Conservation (phyloP, 805 yeast species). For the Metschnikowia cubensis region DNA sequence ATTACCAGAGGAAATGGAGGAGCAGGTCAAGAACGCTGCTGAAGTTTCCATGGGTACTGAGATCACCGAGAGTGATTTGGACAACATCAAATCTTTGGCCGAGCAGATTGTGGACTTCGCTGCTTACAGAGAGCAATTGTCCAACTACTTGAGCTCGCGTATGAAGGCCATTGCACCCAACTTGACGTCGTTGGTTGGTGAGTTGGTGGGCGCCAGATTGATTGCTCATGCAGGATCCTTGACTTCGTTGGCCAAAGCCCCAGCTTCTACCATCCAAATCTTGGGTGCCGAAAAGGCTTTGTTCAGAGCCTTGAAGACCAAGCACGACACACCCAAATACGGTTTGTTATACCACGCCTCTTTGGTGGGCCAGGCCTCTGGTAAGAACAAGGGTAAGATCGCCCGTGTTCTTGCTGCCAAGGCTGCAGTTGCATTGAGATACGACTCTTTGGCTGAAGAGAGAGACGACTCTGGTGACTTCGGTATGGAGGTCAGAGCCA, state of each 20-base stretch:
- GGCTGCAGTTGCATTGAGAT: conserved; percentile 95
- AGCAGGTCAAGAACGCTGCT: conserved; percentile 85
- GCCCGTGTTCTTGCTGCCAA: conserved; percentile 98
- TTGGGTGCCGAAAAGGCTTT: conserved; percentile 97
- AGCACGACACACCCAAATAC: conserved; percentile 95
- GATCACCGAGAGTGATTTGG: conserved; percentile 85
- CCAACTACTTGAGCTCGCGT: conserved; percentile 85
- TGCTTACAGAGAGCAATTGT: conserved; percentile 92
- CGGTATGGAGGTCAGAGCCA: conserved; percentile 86
- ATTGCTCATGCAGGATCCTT: conserved; percentile 98
- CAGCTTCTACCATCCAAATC: conserved; percentile 98
- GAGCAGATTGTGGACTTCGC: conserved; percentile 95
- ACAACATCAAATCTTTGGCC: conserved; percentile 85
- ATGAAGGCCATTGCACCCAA: conserved; percentile 99
- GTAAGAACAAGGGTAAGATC: conserved; percentile 97
- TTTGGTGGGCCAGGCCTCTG: conserved; percentile 87
- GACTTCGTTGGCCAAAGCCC: conserved; percentile 94
- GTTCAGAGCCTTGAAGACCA: conserved; percentile 93
- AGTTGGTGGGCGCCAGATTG: conserved; percentile 97
- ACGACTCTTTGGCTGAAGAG: conserved; percentile 95
- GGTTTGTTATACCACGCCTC: conserved; percentile 95
- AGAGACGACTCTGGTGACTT: conserved; percentile 93
- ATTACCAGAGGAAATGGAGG: conserved; percentile 46
- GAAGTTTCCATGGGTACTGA: conserved; percentile 99
- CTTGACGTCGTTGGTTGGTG: conserved; percentile 94